Conservation (phyloP, 495 filamentous ascomycete species). For the Hypoxylon subgilvum region DNA sequence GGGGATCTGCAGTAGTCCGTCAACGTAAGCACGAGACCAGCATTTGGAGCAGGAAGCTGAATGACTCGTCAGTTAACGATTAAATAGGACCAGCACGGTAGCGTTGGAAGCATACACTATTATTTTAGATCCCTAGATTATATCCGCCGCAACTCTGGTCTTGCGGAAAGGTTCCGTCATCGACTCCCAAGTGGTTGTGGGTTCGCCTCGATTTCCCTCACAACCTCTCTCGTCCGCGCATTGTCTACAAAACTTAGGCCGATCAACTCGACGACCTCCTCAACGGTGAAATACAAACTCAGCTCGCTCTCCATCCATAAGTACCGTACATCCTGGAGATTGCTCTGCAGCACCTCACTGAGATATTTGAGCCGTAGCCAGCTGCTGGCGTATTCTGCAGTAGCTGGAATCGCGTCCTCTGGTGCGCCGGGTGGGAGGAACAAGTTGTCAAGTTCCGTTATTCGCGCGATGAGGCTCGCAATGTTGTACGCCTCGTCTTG, state of each 20-base stretch:
- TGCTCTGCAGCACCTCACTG: slow-evolving; percentile 86
- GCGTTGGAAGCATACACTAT: too few relatives aligned
- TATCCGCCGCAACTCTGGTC: too few relatives aligned
- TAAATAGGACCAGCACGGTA: too few relatives aligned
- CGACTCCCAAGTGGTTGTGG: slow-evolving; percentile 40
- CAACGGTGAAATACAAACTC: slow-evolving; percentile 77
- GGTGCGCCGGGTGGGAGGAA: slow-evolving; percentile 63
- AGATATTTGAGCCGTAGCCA: slow-evolving; percentile 94
- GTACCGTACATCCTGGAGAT: slow-evolving; percentile 84
- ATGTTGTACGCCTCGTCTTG: slow-evolving; percentile 85
- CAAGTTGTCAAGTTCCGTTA: slow-evolving; percentile 75
- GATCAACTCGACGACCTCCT: slow-evolving; percentile 88
- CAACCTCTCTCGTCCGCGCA: slow-evolving; percentile 72
- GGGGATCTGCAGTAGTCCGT: not conserved
- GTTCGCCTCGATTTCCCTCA: slow-evolving; percentile 74
- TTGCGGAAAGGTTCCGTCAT: too few relatives aligned
- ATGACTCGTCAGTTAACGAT: not conserved
- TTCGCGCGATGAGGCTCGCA: slow-evolving; percentile 69
- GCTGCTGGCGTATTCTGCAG: slow-evolving; percentile 75
- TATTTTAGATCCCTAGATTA: too few relatives aligned
- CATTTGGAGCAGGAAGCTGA: not conserved
- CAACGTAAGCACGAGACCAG: not conserved
- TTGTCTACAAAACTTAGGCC: slow-evolving; percentile 90
- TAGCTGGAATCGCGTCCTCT: slow-evolving; percentile 62
- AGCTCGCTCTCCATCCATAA: slow-evolving; percentile 87